A percentile compares a stretch with the other conserved stretches of the same genome.
phyloP scores from a whole-genome alignment of 2,329 filamentous ascomycete genomes.

The Hysterium pulicare region DNA sequence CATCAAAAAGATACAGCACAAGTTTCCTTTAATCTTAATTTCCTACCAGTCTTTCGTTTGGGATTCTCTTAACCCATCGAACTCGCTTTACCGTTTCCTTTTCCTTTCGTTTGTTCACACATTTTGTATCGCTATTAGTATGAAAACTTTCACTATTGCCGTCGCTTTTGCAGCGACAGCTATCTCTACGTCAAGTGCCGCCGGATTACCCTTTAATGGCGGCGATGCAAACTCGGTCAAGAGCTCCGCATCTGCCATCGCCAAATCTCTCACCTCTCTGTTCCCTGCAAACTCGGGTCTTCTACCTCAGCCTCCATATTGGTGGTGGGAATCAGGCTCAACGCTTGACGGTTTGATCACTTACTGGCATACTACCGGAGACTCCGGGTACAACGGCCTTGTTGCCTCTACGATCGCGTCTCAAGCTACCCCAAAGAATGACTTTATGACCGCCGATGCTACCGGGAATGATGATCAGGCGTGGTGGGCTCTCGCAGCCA shows the following conservation, averaged over 20 bases:
- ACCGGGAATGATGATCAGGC: constrained; percentile 67
- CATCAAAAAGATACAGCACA: too few species aligned
- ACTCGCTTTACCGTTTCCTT: neutral
- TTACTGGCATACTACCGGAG: constrained; percentile 39
- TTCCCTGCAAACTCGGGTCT: neutral
- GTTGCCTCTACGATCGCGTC: constrained; percentile 36
- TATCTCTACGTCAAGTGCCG: neutral
- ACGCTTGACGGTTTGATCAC: constrained; percentile 18
- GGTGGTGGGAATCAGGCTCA: constrained; percentile 38
- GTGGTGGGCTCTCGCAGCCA: constrained; percentile 64
- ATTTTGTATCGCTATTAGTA: neutral
- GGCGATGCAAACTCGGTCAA: neutral
- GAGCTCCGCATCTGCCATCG: neutral
- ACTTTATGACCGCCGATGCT: constrained; percentile 27
- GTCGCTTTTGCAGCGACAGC: neutral
- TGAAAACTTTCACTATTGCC: neutral
- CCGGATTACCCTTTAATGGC: neutral
- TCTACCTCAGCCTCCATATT: constrained; percentile 20
- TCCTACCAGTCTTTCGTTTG: too few species aligned
- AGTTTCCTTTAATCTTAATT: too few species aligned
- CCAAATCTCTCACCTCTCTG: neutral
- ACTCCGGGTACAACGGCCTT: constrained; percentile 32
- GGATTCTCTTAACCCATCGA: too few species aligned
- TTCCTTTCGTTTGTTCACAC: neutral
- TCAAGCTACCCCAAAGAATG: constrained; percentile 26